phyloP scores from a whole-genome alignment of 768 basidiomycete species.

The Boletus sensibilis region DNA sequence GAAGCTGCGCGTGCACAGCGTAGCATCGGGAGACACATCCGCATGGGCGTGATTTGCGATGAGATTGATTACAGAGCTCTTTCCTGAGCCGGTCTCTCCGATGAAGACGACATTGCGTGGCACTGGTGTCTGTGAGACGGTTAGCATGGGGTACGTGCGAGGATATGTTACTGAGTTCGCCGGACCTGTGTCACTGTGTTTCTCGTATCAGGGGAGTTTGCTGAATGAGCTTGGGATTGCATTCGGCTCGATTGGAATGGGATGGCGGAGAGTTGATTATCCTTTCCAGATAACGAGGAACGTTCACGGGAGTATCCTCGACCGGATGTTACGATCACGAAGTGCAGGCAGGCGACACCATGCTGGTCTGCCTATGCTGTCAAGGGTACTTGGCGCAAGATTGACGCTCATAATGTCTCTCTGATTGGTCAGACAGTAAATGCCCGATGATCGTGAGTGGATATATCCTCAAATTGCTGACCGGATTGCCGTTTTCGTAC shows the following conservation, averaged over 20 bases:
- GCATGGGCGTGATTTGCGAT: slow-evolving; percentile 27
- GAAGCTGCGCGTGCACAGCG: slow-evolving; percentile 34
- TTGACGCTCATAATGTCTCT: not conserved
- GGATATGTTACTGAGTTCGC: not conserved
- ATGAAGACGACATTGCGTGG: slow-evolving; percentile 37
- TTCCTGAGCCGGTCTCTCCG: slow-evolving; percentile 35
- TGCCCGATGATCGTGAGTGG: not conserved
- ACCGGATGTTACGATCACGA: not conserved
- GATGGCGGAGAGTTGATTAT: too few species aligned
- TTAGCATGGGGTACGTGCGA: not conserved
- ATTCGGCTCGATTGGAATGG: too few species aligned
- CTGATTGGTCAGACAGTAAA: not conserved
- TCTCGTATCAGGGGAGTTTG: too few species aligned
- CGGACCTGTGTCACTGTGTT: not conserved
- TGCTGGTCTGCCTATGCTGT: not conserved
- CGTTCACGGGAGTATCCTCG: not conserved
- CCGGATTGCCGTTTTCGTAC: not conserved
- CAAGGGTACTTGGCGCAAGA: not conserved
- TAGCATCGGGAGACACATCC: slow-evolving; percentile 24
- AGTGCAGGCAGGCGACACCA: not conserved
- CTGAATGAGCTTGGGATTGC: too few species aligned
- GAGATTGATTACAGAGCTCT: slow-evolving; percentile 46
- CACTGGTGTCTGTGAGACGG: slow-evolving; percentile 1
- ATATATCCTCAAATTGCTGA: not conserved
- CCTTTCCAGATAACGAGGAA: not conserved